A percentile compares a stretch with the other conserved stretches of the same genome.
Evolutionary conservation across 768 basidiomycete genomes (phyloP).

Genomic region (Sutorius australiensis): DNA sequence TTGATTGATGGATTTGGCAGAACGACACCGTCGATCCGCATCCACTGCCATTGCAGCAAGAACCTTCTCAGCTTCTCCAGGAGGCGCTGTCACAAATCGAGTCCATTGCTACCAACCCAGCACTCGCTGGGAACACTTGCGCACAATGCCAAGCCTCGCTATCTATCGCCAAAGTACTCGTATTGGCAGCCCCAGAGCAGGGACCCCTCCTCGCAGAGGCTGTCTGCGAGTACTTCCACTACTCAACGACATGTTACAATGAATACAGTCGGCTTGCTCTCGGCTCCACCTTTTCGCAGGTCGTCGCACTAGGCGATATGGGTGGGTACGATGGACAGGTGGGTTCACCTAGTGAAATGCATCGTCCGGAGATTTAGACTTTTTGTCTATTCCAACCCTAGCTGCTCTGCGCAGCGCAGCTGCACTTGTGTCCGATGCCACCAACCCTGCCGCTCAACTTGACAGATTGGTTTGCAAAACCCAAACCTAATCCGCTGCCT

Average conservation of each 20-base stretch:
- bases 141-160: constrained; percentile 39
- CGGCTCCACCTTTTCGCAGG: constrained; percentile 45
- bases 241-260: constrained; percentile 33
- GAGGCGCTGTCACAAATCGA: constrained; percentile 38
- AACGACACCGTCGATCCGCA: constrained; percentile 45
- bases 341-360: not conserved
- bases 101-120: constrained; percentile 37
- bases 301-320: constrained; percentile 43
- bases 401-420: constrained; percentile 37
- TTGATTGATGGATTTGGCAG: constrained; percentile 17
- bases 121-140: constrained; percentile 36
- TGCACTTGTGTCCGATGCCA: constrained; percentile 37
- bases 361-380: not conserved
- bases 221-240: constrained; percentile 43
- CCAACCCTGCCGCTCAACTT: constrained; percentile 41
- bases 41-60: constrained; percentile 37
- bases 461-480: constrained; percentile 48
- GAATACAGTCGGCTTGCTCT: constrained; percentile 35
- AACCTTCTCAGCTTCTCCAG: constrained; percentile 34
- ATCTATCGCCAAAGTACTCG: constrained; percentile 40
- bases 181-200: constrained; percentile 39
- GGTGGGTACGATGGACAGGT: constrained; percentile 51
- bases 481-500: constrained; percentile 46
- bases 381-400: not conserved
- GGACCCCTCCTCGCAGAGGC: constrained; percentile 39